Evolutionary conservation across 2,329 filamentous ascomycete species (phyloP).

Genomic region (Lecanicillium sp.): DNA sequence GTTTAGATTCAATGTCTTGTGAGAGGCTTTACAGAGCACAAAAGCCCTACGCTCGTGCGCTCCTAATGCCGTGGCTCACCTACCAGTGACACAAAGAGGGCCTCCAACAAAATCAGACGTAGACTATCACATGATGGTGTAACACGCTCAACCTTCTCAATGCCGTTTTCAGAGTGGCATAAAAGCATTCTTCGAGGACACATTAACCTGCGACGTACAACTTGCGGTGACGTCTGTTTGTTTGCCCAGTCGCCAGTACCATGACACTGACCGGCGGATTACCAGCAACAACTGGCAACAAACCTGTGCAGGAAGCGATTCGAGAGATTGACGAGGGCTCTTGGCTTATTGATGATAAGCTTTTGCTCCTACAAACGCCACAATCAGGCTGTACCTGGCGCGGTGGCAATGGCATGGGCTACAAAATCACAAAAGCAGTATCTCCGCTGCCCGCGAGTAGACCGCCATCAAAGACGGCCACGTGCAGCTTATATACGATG

Average conservation of each 20-base stretch:
- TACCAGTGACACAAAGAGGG: no score
- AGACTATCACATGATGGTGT: no score
- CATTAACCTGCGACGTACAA: no score
- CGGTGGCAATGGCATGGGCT: constrained; percentile 3
- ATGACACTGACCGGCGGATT: not conserved
- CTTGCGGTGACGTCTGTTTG: no score
- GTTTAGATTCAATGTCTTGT: no score
- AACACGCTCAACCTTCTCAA: no score
- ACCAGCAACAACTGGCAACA: not conserved
- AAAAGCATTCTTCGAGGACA: no score
- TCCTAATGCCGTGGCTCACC: no score
- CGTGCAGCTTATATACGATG: constrained; percentile 8
- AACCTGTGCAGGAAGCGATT: constrained; percentile 4
- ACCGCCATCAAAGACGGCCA: not conserved
- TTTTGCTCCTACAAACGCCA: constrained; percentile 5
- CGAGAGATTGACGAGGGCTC: constrained; percentile 8
- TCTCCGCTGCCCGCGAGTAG: not conserved
- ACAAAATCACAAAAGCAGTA: constrained; percentile 3
- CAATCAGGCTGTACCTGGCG: constrained; percentile 1
- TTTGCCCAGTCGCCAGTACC: not conserved
- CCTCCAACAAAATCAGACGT: no score
- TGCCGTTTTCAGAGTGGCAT: no score
- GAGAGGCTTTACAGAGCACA: no score
- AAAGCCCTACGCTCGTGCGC: no score
- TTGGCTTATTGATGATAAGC: constrained; percentile 7